A percentile compares a stretch with the other conserved stretches of the same genome.
phyloP scores from a whole-genome alignment of 176 grass and related monocot species.

The Puccinellia tenuiflora region DNA sequence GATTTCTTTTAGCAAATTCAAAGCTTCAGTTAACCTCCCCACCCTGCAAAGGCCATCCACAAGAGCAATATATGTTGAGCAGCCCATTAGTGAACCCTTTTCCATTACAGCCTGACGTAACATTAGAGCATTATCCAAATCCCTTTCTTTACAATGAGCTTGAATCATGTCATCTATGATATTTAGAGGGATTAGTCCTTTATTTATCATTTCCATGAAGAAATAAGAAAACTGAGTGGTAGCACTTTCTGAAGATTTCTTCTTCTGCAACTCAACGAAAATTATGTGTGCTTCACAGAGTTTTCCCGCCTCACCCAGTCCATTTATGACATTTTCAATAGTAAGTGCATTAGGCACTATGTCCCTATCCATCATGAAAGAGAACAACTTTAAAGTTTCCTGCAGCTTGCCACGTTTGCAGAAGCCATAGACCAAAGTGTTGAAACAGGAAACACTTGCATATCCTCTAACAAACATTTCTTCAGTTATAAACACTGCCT shows the following conservation, averaged over 20 bases:
- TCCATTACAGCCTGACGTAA: constrained; percentile 28
- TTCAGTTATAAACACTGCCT: constrained; percentile 29
- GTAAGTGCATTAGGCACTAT: constrained; percentile 31
- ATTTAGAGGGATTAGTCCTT: constrained; percentile 33
- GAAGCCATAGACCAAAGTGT: constrained; percentile 51
- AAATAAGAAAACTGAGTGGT: constrained; percentile 21
- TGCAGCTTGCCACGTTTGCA: constrained; percentile 57
- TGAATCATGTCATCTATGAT: constrained; percentile 34
- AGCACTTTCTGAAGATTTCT: constrained; percentile 21
- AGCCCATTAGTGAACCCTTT: constrained; percentile 25
- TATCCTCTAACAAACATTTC: constrained; percentile 34
- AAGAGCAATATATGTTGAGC: constrained; percentile 25
- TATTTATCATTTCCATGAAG: constrained; percentile 29
- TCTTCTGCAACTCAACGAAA: constrained; percentile 47
- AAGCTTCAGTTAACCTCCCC: constrained; percentile 36
- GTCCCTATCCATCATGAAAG: constrained; percentile 44
- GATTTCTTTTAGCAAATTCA: constrained; percentile 47
- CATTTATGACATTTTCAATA: constrained; percentile 35
- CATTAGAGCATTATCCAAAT: constrained; percentile 38
- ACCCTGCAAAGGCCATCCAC: constrained; percentile 34
- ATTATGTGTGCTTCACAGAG: constrained; percentile 32
- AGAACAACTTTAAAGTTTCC: constrained; percentile 44
- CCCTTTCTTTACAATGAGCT: constrained; percentile 21
- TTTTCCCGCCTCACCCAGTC: constrained; percentile 33
- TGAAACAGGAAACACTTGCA: constrained; percentile 36